Evolutionary conservation across 2,329 filamentous ascomycete genomes (phyloP).

Genomic region (Colletotrichum higginsianum): DNA sequence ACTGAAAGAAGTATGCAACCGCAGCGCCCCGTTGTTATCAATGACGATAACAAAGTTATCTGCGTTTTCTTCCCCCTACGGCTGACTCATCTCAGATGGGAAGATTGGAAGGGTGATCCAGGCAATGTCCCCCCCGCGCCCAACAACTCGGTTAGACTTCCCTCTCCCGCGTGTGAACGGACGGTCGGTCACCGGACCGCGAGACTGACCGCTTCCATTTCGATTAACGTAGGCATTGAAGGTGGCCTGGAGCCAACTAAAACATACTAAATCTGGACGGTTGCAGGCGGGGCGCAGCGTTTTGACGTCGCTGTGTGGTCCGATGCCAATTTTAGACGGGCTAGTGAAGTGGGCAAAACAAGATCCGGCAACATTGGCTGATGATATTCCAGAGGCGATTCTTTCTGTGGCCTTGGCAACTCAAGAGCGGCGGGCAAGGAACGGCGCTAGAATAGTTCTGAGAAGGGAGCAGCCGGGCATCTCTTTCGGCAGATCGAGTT

Average conservation of each 20-base stretch:
- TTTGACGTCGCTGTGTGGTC: neutral
- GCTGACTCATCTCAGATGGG: constrained; percentile 14
- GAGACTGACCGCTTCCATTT: neutral
- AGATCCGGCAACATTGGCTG: too few relatives aligned
- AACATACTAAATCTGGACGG: neutral
- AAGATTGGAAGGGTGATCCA: neutral
- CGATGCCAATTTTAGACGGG: neutral
- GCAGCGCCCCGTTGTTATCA: neutral
- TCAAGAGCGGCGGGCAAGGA: too few relatives aligned
- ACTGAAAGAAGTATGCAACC: too few relatives aligned
- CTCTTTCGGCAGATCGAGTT: too few relatives aligned
- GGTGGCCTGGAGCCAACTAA: too few relatives aligned
- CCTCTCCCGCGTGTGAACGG: neutral
- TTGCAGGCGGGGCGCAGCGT: neutral
- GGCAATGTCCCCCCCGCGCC: neutral
- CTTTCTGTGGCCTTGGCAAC: too few relatives aligned
- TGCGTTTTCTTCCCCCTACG: neutral
- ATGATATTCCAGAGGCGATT: too few relatives aligned
- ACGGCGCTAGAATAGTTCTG: too few relatives aligned
- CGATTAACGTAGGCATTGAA: too few relatives aligned
- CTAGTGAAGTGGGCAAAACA: too few relatives aligned
- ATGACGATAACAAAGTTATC: constrained; percentile 13
- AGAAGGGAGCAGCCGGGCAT: too few relatives aligned
- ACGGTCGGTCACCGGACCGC: neutral
- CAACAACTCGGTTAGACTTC: neutral